These are phyloP conservation scores for Reutealis trisperma DNA, from an alignment of 345 rosid genomes.

Conservation along the genomic window DNA sequence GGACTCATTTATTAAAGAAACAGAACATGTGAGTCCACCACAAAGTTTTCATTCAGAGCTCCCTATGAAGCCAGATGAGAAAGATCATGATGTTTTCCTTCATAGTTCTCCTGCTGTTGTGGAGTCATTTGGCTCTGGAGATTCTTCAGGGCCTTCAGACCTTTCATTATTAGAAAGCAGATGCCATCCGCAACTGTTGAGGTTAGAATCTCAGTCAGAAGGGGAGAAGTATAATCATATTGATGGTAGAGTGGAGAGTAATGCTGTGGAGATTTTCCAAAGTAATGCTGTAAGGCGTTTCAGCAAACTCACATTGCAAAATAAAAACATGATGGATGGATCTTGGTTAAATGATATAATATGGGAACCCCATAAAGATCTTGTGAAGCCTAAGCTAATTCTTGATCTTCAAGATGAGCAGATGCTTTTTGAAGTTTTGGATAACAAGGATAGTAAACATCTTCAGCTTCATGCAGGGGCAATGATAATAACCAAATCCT, in stretches of 20 bases:
- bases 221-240: constrained; percentile 30
- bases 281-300: constrained; percentile 48
- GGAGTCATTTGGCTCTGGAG: constrained; percentile 56
- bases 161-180: constrained; percentile 33
- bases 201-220: constrained; percentile 65
- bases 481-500: constrained; percentile 68
- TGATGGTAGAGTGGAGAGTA: constrained; percentile 30
- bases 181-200: constrained; percentile 85
- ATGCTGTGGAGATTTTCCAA: constrained; percentile 36
- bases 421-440: constrained; percentile 87
- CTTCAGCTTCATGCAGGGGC: constrained; percentile 91
- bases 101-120: constrained; percentile 44
- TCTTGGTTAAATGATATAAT: constrained; percentile 81
- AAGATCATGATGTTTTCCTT: constrained; percentile 25
- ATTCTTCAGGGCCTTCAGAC: constrained; percentile 27
- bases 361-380: constrained; percentile 64
- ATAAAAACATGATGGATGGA: constrained; percentile 63
- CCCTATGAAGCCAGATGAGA: constrained; percentile 37
- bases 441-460: constrained; percentile 61
- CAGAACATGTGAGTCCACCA: constrained; percentile 28
- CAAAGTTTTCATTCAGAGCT: constrained; percentile 34
- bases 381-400: constrained; percentile 69
- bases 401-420: constrained; percentile 93
- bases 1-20: constrained; percentile 38
- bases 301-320: constrained; percentile 53